Evolutionary conservation across 129 eudicot species (phyloP).

Genomic region (Artemisia annua): DNA sequence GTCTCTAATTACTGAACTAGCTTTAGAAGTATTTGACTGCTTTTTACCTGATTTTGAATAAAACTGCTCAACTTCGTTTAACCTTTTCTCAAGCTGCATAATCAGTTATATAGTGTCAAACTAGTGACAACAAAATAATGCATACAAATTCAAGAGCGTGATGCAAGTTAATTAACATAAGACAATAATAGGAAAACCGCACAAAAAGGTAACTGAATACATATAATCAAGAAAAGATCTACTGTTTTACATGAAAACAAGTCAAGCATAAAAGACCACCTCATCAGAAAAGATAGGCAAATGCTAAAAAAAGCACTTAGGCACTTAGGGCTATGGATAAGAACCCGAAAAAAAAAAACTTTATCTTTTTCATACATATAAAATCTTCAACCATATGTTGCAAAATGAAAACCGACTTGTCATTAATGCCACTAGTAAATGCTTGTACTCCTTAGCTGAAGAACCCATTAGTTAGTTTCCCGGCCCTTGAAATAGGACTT

Average conservation of each 20-base stretch:
- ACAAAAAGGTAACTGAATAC: background rate
- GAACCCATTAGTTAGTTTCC: constrained; percentile 1
- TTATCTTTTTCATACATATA: background rate
- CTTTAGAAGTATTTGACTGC: constrained; percentile 59
- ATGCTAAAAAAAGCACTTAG: too few relatives aligned
- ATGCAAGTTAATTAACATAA: constrained; percentile 1
- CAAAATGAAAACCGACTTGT: constrained; percentile 1
- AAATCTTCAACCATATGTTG: background rate
- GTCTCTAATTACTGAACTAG: constrained; percentile 57
- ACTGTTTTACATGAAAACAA: too few relatives aligned
- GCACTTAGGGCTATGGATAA: too few relatives aligned
- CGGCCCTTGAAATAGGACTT: background rate
- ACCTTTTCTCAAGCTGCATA: constrained; percentile 69
- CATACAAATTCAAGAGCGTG: too few relatives aligned
- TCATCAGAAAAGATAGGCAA: too few relatives aligned
- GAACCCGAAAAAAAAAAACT: background rate
- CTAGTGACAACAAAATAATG: too few relatives aligned
- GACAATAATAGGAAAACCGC: constrained; percentile 6
- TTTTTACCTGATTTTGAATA: constrained; percentile 52
- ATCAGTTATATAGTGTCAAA: constrained; percentile 23
- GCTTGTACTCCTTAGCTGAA: background rate
- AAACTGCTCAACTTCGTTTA: constrained; percentile 72
- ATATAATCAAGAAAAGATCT: too few relatives aligned
- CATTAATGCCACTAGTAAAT: background rate
- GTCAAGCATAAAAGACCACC: too few relatives aligned